Percentiles rank a stretch among this genome's conserved stretches.
These are phyloP conservation scores for Globisporangium ultimum DNA, from an alignment of 352 stramenopile species.

Conservation along the genomic window DNA sequence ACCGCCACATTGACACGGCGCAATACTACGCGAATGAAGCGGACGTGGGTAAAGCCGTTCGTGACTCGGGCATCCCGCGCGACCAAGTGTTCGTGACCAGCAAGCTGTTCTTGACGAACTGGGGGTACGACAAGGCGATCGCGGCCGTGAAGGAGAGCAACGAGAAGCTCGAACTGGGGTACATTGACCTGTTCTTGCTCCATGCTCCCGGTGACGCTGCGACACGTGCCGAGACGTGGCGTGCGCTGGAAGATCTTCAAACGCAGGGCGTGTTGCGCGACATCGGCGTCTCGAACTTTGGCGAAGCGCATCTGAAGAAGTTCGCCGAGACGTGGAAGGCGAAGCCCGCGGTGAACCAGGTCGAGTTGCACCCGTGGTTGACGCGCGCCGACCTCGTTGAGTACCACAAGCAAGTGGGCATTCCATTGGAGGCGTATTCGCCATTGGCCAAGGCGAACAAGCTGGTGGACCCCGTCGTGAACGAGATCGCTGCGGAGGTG, in stretches of 20 bases:
- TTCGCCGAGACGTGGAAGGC: slow-evolving; percentile 51
- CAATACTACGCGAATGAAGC: slow-evolving; percentile 87
- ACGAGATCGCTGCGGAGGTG: slow-evolving; percentile 30
- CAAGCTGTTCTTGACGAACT: slow-evolving; percentile 50
- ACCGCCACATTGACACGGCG: slow-evolving; percentile 88
- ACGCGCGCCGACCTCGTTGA: slow-evolving; percentile 50
- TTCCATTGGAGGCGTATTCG: slow-evolving; percentile 59
- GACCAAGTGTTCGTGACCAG: slow-evolving; percentile 84
- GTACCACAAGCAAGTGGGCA: slow-evolving; percentile 48
- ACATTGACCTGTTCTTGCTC: slow-evolving; percentile 79
- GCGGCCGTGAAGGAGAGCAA: slow-evolving; percentile 44
- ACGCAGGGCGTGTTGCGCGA: slow-evolving; percentile 56
- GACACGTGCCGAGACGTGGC: slow-evolving; percentile 45
- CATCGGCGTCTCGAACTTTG: slow-evolving; percentile 91
- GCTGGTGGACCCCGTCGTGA: slow-evolving; percentile 21
- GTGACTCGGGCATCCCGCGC: slow-evolving; percentile 65
- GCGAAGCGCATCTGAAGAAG: slow-evolving; percentile 75
- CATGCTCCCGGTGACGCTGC: slow-evolving; percentile 49
- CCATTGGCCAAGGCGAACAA: slow-evolving; percentile 16
- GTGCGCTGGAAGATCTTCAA: slow-evolving; percentile 47
- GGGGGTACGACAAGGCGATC: slow-evolving; percentile 74
- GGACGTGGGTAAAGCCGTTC: slow-evolving; percentile 70
- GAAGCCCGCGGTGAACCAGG: slow-evolving; percentile 78
- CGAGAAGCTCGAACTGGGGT: slow-evolving; percentile 57
- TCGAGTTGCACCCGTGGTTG: slow-evolving; percentile 76